These are phyloP conservation scores for Mollisiaceae sp. DNA, from an alignment of 2,329 filamentous ascomycete species.

Conservation along the genomic window DNA sequence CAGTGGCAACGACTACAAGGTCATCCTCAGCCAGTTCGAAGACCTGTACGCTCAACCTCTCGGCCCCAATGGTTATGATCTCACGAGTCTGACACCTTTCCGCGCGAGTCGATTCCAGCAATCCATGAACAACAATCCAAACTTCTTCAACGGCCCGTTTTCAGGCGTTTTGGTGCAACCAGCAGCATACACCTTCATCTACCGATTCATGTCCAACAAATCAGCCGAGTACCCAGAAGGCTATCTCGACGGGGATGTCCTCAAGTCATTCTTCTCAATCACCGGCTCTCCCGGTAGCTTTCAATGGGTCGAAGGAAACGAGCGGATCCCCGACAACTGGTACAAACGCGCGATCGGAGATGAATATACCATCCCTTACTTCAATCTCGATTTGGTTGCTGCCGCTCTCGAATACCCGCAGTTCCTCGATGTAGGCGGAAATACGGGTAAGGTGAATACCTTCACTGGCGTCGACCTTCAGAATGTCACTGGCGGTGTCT, in stretches of 20 bases:
- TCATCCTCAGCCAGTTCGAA: slow-evolving; percentile 58
- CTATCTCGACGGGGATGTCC: slow-evolving; percentile 44
- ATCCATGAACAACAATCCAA: slow-evolving; percentile 55
- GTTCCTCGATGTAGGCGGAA: slow-evolving; percentile 56
- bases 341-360: slow-evolving; percentile 37
- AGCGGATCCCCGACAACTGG: slow-evolving; percentile 38
- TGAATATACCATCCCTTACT: slow-evolving; percentile 48
- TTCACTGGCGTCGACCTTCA: slow-evolving; percentile 53
- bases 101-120: slow-evolving; percentile 52
- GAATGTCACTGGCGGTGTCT: slow-evolving; percentile 51
- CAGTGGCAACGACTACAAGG: slow-evolving; percentile 53
- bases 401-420: slow-evolving; percentile 49
- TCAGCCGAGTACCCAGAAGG: slow-evolving; percentile 40
- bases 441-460: slow-evolving; percentile 55
- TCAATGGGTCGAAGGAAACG: slow-evolving; percentile 22
- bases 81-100: slow-evolving; percentile 50
- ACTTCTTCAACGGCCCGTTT: slow-evolving; percentile 56
- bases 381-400: slow-evolving; percentile 47
- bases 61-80: slow-evolving; percentile 46
- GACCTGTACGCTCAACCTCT: slow-evolving; percentile 50
- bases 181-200: slow-evolving; percentile 35
- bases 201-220: slow-evolving; percentile 37
- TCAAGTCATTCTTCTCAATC: slow-evolving; percentile 43
- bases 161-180: slow-evolving; percentile 31
- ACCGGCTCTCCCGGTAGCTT: slow-evolving; percentile 35